Evolutionary conservation across 345 rosid species (phyloP).

Genomic region (Citrus cavaleriei): DNA sequence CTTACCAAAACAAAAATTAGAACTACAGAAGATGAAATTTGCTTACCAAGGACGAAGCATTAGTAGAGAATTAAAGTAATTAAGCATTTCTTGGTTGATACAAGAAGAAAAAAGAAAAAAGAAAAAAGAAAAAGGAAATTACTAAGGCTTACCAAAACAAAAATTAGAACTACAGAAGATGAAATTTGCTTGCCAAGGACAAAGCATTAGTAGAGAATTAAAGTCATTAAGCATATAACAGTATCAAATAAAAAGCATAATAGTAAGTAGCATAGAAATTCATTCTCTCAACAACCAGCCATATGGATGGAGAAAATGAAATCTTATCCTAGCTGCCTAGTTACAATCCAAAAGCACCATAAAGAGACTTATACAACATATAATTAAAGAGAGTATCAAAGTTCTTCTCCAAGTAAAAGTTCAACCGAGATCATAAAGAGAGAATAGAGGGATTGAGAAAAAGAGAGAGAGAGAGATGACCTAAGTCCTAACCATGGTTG

Average conservation of each 20-base stretch:
- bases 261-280: conserved; percentile 24
- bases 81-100: conserved; percentile 18
- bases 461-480: conserved; percentile 28
- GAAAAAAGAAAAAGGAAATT: background rate
- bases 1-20: background rate
- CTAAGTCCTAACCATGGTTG: conserved; percentile 96
- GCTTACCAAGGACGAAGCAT: conserved; percentile 9
- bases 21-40: background rate
- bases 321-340: conserved; percentile 23
- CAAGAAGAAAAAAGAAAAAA: background rate
- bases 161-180: background rate
- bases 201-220: conserved; percentile 20
- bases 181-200: background rate
- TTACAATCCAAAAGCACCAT: conserved; percentile 34
- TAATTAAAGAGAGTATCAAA: conserved; percentile 11
- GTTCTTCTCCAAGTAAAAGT: conserved; percentile 25
- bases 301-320: conserved; percentile 26
- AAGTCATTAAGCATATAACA: conserved; percentile 22
- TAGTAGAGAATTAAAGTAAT: conserved; percentile 14
- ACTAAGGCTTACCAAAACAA: background rate
- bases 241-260: conserved; percentile 31
- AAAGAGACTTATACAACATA: conserved; percentile 27
- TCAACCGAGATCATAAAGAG: background rate
- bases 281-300: conserved; percentile 34
- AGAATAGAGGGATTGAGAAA: conserved; percentile 9